Evolutionary conservation across 1,284 basidiomycete species (phyloP).

Genomic region (Moniliella sp.): DNA sequence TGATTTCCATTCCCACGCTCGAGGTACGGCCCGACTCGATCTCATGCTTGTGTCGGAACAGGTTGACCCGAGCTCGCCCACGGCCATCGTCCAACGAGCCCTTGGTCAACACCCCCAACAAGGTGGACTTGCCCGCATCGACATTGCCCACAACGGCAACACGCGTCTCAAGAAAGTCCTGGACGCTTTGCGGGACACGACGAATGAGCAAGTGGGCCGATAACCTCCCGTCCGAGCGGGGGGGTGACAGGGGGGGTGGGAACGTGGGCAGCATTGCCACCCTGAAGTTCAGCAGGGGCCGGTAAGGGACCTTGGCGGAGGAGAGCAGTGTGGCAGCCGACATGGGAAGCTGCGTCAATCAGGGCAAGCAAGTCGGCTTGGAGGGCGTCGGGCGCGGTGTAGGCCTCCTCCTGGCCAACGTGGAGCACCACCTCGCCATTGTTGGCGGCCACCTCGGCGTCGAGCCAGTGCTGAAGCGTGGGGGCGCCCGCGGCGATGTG

Average conservation of each 20-base stretch:
- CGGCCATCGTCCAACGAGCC: slow-evolving; percentile 81
- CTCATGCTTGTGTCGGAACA: slow-evolving; percentile 94
- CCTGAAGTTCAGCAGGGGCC: background rate
- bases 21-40: slow-evolving; percentile 83
- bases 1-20: slow-evolving; percentile 81
- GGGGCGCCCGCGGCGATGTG: no score
- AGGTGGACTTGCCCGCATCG: slow-evolving; percentile 71
- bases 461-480: background rate
- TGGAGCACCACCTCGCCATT: background rate
- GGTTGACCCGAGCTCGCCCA: slow-evolving; percentile 68
- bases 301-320: slow-evolving; percentile 5
- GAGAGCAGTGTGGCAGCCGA: slow-evolving; percentile 9
- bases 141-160: slow-evolving; percentile 83
- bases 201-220: slow-evolving; percentile 3
- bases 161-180: slow-evolving; percentile 49
- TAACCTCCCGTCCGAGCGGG: background rate
- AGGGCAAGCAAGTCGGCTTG: slow-evolving; percentile 9
- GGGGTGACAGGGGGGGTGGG: slow-evolving; percentile 1
- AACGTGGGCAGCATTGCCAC: background rate
- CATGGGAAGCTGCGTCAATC: slow-evolving; percentile 7
- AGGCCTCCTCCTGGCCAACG: background rate
- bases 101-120: slow-evolving; percentile 52
- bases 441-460: background rate
- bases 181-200: slow-evolving; percentile 13
- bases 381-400: slow-evolving; percentile 5